A percentile compares a stretch with the other conserved stretches of the same genome.
These are phyloP conservation scores for Mycena leptocephala DNA, from an alignment of 768 basidiomycete genomes.

Conservation along the genomic window DNA sequence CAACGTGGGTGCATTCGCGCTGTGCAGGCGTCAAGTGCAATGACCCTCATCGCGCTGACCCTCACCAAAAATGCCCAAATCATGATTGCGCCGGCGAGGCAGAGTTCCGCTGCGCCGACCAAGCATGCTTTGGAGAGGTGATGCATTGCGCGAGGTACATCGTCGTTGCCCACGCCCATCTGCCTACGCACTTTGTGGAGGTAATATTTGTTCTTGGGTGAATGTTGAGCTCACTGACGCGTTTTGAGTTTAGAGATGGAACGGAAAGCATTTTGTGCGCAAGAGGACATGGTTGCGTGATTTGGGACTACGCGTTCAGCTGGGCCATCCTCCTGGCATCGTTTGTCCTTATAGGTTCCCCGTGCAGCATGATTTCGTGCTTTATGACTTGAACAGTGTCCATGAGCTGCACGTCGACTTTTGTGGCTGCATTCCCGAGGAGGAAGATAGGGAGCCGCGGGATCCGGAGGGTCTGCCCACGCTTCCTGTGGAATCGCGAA, in stretches of 20 bases:
- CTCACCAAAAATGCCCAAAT: background rate
- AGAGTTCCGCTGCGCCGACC: background rate
- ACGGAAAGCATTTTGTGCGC: background rate
- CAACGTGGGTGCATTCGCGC: background rate
- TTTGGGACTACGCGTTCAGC: constrained; percentile 22
- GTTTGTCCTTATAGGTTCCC: background rate
- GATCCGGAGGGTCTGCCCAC: too few relatives aligned
- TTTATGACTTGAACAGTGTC: constrained; percentile 22
- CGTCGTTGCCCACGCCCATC: background rate
- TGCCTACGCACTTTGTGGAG: background rate
- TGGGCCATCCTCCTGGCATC: constrained; percentile 8
- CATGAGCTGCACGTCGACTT: constrained; percentile 17
- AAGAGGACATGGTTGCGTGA: background rate
- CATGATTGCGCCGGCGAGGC: background rate
- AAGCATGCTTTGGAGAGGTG: background rate
- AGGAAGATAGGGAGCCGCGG: too few relatives aligned
- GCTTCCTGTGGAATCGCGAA: background rate
- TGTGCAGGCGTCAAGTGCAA: background rate
- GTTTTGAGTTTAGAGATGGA: constrained; percentile 13
- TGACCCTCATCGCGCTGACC: background rate
- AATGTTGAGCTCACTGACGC: too few relatives aligned
- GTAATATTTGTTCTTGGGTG: background rate
- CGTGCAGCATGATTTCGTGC: background rate
- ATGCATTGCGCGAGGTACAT: background rate
- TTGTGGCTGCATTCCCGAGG: constrained; percentile 3